Evolutionary conservation across 2,329 filamentous ascomycete species (phyloP), one percentile per base, ranked within the genome.

Genomic region (Aureobasidium sp.): DNA sequence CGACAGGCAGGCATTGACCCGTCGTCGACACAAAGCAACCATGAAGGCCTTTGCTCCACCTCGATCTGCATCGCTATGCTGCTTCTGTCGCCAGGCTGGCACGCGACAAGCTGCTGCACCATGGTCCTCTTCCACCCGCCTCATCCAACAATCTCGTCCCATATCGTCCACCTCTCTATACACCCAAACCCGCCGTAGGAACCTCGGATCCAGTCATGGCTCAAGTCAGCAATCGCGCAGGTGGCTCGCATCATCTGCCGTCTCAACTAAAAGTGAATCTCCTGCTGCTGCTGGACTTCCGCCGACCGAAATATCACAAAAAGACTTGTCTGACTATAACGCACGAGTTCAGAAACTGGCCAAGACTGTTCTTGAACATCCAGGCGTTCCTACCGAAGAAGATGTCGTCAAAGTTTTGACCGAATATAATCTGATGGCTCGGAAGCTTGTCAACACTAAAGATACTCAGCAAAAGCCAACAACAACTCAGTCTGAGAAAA

Each of bases 401-500:
- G 48, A 65, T 36, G 30, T 57, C 10, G 58, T 64, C 3, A 27
- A 54, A 14, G 62, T 53, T 3, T 37, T 66, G 27, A n/a, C 41
- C 21, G 49, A 45, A 21, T 64, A 61, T 37, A 34, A 59, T 16
- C 25, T 32, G 13, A 54, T 62, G 39, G 63, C 60, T 41, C 60
- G 47, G 41, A 59, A n/a, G 16, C 50, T 62, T 10, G 37, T 82
- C 63, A 75, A 75, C 48, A 73, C 76, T 11, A 49, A 60, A 44
- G 30, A 54, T 14, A 27, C 62, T 39, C 60, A 51, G 32, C 32
- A 58, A 25, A 61, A 41, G 41, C 54, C 32, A 32, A 42, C 39
- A 29, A 50, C 62, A 34, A n/a, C 21, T 8, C 53, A 49, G 47
- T 21, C 53, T 25, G 42, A 59, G 27, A 62, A 72, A 61, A 78